Conservation (phyloP, 331 rosid species). For the Rosa hybrid region DNA sequence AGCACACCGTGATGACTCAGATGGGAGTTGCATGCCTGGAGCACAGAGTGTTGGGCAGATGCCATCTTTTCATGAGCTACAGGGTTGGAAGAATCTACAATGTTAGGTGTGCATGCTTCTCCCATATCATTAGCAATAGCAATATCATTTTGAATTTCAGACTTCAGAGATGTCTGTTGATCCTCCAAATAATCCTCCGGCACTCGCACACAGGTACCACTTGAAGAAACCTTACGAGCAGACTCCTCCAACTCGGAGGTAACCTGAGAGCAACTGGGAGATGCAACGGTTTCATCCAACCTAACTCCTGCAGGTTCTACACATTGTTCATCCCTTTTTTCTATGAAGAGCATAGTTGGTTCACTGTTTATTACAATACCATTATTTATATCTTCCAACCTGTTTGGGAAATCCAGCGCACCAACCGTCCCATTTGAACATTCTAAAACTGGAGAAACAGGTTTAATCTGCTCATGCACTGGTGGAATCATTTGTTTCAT, state of each 20-base stretch:
- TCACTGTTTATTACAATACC: constrained; percentile 58
- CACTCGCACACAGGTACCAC: constrained; percentile 32
- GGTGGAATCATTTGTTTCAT: constrained; percentile 37
- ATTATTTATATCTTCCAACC: constrained; percentile 55
- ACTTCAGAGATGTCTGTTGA: constrained; percentile 43
- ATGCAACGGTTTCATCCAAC: constrained; percentile 45
- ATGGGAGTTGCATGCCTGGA: constrained; percentile 63
- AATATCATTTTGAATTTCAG: constrained; percentile 40
- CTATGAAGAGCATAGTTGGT: constrained; percentile 34
- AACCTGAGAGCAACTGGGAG: constrained; percentile 67
- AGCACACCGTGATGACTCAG: constrained; percentile 32
- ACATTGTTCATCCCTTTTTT: constrained; percentile 42
- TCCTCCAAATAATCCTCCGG: constrained; percentile 47
- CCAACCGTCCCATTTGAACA: constrained; percentile 41
- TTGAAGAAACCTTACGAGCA: constrained; percentile 48
- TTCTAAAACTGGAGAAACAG: constrained; percentile 33
- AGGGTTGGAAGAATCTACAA: constrained; percentile 35
- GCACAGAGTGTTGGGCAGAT: constrained; percentile 41
- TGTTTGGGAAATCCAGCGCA: constrained; percentile 49
- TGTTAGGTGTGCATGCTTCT: constrained; percentile 41
- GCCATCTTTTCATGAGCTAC: constrained; percentile 37
- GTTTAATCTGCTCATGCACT: constrained; percentile 33
- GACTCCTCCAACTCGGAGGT: constrained; percentile 60
- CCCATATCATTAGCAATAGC: constrained; percentile 42
- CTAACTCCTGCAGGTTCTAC: constrained; percentile 40